Evolutionary conservation across 108 stramenopile species (phyloP).

Genomic region (Mediolabrus comicus): DNA sequence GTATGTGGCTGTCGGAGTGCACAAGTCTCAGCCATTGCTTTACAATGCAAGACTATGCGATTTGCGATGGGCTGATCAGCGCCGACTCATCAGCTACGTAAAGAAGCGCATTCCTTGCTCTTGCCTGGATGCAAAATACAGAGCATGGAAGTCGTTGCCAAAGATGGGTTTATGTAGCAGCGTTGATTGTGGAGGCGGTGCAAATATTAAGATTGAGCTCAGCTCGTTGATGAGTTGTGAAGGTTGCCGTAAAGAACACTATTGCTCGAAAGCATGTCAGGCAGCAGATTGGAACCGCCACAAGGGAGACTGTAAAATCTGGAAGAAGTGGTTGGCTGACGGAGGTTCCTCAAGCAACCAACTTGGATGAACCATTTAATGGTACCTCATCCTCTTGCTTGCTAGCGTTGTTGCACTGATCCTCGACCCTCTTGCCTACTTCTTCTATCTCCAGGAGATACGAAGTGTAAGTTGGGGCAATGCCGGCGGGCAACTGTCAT

Average conservation of each 20-base stretch:
- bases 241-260: background rate
- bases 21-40: background rate
- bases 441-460: too few relatives aligned
- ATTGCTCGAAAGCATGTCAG: background rate
- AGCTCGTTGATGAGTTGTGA: background rate
- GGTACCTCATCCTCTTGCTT: too few relatives aligned
- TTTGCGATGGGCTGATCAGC: background rate
- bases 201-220: background rate
- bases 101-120: background rate
- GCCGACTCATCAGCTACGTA: background rate
- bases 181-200: background rate
- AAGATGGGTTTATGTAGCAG: background rate
- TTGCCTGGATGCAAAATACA: background rate
- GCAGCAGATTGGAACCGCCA: background rate
- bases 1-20: background rate
- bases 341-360: background rate
- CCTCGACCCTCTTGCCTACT: too few relatives aligned
- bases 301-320: background rate
- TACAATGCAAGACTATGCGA: background rate
- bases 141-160: background rate
- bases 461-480: too few relatives aligned
- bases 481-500: too few relatives aligned
- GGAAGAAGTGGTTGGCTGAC: background rate
- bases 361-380: too few relatives aligned
- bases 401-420: too few relatives aligned